A percentile compares a stretch with the other conserved stretches of the same genome.
Evolutionary conservation across 2,329 filamentous ascomycete genomes (phyloP).

Genomic region (Colletotrichum sp.): DNA sequence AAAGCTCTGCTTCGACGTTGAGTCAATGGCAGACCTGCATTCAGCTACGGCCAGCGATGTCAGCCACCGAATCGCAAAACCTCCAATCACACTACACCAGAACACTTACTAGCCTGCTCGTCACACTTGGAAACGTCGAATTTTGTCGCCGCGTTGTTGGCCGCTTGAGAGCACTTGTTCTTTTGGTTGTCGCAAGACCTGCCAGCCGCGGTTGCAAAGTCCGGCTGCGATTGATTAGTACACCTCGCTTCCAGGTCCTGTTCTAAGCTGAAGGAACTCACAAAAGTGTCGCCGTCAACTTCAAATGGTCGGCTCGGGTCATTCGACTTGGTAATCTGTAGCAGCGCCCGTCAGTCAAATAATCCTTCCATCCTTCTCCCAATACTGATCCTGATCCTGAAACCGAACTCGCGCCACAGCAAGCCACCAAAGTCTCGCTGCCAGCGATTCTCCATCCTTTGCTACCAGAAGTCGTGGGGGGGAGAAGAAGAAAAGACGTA

Average conservation of each 20-base stretch:
- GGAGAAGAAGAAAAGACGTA: slow-evolving; percentile 25
- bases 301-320: slow-evolving; percentile 45
- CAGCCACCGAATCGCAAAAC: background rate
- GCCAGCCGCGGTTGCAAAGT: slow-evolving; percentile 46
- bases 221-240: slow-evolving; percentile 32
- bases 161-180: slow-evolving; percentile 49
- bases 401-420: background rate
- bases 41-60: slow-evolving; percentile 30
- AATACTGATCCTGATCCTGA: background rate
- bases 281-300: slow-evolving; percentile 50
- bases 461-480: background rate
- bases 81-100: background rate
- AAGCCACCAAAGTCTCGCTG: background rate
- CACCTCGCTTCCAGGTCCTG: background rate
- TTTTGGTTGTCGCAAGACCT: slow-evolving; percentile 55
- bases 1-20: slow-evolving; percentile 27
- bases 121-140: slow-evolving; percentile 51
- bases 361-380: background rate
- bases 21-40: slow-evolving; percentile 40
- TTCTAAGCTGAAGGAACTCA: slow-evolving; percentile 28
- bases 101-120: slow-evolving; percentile 45
- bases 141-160: slow-evolving; percentile 37
- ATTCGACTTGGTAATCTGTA: slow-evolving; percentile 44
- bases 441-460: background rate
- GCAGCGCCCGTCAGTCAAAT: background rate